A percentile compares a stretch with the other conserved stretches of the same genome.
Conservation (phyloP, 192 early-diverging fungal species). For the Mycoemilia scoparia region DNA sequence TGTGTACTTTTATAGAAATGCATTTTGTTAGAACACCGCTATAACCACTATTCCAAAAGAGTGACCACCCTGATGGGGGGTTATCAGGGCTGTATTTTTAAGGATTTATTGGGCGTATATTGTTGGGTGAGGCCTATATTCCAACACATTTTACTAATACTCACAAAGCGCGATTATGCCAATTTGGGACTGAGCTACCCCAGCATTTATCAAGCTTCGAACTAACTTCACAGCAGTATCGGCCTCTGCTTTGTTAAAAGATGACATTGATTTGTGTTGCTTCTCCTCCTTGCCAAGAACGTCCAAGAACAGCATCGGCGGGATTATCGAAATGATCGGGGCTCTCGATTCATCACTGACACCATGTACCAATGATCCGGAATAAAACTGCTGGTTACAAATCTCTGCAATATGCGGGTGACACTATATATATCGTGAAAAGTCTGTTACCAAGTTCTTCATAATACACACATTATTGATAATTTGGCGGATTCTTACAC, state of each 20-base stretch:
- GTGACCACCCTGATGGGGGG: too few relatives aligned
- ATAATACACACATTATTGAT: too few relatives aligned
- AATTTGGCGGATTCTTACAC: too few relatives aligned
- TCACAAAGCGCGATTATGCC: slow-evolving; percentile 25
- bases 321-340: slow-evolving; percentile 11
- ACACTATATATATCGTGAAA: too few relatives aligned
- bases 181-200: slow-evolving; percentile 10
- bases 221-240: slow-evolving; percentile 18
- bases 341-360: slow-evolving; percentile 6
- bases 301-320: slow-evolving; percentile 25
- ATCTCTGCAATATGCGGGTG: slow-evolving; percentile 28
- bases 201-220: slow-evolving; percentile 5
- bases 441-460: too few relatives aligned
- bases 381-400: slow-evolving; percentile 28
- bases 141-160: neutral
- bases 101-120: neutral
- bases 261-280: slow-evolving; percentile 21
- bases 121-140: too few relatives aligned
- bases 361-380: slow-evolving; percentile 14
- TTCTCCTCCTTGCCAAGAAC: slow-evolving; percentile 20
- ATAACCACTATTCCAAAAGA: too few relatives aligned
- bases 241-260: slow-evolving; percentile 24
- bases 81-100: too few relatives aligned
- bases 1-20: neutral
- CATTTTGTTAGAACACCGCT: too few relatives aligned